Evolutionary conservation across 1,284 basidiomycete genomes (phyloP).

Genomic region (Trichosporon sp.): DNA sequence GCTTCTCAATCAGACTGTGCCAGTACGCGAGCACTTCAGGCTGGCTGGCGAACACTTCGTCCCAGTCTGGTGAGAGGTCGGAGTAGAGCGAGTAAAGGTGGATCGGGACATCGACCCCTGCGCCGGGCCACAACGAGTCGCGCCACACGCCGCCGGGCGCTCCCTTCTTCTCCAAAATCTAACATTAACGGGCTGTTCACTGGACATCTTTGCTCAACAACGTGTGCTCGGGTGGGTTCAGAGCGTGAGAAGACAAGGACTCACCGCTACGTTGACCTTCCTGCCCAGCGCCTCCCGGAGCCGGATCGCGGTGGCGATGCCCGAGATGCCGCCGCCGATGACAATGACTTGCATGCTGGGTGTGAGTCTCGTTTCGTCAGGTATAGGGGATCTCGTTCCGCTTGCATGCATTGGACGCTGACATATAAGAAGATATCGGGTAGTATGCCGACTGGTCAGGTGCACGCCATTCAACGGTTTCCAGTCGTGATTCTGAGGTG

Average conservation of each 20-base stretch:
- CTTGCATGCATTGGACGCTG: not conserved
- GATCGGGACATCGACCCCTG: slow-evolving; percentile 42
- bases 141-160: slow-evolving; percentile 42
- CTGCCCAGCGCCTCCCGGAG: slow-evolving; percentile 36
- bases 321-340: slow-evolving; percentile 37
- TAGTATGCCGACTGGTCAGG: no score
- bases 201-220: no score
- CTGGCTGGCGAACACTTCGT: slow-evolving; percentile 28
- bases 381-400: not conserved
- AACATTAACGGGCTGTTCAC: not conserved
- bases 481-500: no score
- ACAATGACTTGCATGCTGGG: slow-evolving; percentile 25
- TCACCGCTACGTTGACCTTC: slow-evolving; percentile 30
- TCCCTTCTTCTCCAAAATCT: slow-evolving; percentile 37
- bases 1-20: slow-evolving; percentile 32
- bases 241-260: not conserved
- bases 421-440: no score
- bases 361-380: not conserved
- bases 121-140: slow-evolving; percentile 38
- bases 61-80: slow-evolving; percentile 34
- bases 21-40: slow-evolving; percentile 37
- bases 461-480: no score
- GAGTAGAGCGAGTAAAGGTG: slow-evolving; percentile 41
- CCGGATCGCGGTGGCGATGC: slow-evolving; percentile 41
- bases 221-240: not conserved